Base-by-base conservation (phyloP, 2,329 filamentous ascomycete species). In the Rhinocladiella mackenziei region DNA sequence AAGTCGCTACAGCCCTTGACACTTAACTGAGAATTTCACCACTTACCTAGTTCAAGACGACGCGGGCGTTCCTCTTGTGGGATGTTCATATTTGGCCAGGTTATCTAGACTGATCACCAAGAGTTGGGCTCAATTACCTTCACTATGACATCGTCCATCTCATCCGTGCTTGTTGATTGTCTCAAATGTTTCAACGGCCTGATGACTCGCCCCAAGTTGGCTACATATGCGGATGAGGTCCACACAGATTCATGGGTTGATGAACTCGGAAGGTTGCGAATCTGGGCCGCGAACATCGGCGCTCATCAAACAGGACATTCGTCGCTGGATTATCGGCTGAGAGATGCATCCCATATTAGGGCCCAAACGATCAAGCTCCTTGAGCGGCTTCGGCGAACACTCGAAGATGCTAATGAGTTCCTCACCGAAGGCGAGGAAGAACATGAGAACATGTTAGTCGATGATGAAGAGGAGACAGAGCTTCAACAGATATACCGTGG, bases 221-320 rank as follows among this genome's bases (percentile, higher is more conserved):
- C 23, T 5, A 9, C 17, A 1, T 31, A 43, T 19, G 11, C 40
- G 3, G 15, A 8, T 14, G 41, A 39, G 26, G 34, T 39, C 2
- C 41, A 25, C 1, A 32, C 9, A 11, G 19, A 22, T 10, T 13
- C 18, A 8, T 51, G 48, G 48, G 22, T 29, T 5, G 40, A 43
- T 30, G 44, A 51, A 39, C 36, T 44, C 10, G 48, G 44, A 3
- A 37, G 48, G 15, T 22, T 51, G 15, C 39, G 40, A 11, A 5
- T 51, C 2, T 65, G 63, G 62, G 54, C 58, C 2, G 56, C 43
- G 1, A 65, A 65, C 43, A 57, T 62, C 20, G 62, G 60, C 3
- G 62, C 61, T 5, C 58, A 60, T 41, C 57, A 58, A 19, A 44
- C 22, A 1, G 57, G 56, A 0, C 51, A 55, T n/a, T 53, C 53